A percentile compares a stretch with the other conserved stretches of the same genome.
These are phyloP conservation scores for Centrapalus pauciflorus DNA, from an alignment of 129 eudicot species.

Conservation along the genomic window DNA sequence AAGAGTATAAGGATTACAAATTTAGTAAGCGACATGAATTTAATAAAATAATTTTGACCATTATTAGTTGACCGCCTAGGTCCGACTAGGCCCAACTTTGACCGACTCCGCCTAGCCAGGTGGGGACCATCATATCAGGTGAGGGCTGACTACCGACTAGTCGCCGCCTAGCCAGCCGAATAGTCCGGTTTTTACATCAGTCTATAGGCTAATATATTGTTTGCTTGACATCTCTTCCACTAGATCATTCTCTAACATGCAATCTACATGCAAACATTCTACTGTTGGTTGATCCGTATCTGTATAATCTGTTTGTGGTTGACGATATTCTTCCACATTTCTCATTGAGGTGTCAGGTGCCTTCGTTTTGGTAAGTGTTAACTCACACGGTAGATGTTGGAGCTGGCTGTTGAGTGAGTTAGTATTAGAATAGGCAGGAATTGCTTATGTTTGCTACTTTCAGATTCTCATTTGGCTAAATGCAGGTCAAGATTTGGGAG, in stretches of 20 bases:
- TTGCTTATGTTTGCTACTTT: background rate
- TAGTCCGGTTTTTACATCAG: no score
- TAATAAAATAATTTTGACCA: no score
- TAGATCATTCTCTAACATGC: background rate
- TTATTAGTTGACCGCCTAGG: no score
- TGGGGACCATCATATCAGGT: no score
- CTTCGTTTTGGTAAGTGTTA: background rate
- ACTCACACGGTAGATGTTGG: background rate
- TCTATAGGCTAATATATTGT: no score
- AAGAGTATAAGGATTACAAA: no score
- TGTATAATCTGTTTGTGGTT: background rate
- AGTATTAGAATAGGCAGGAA: background rate
- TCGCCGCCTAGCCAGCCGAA: no score
- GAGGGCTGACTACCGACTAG: no score
- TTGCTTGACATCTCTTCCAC: background rate
- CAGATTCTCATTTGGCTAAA: background rate
- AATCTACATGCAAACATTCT: background rate
- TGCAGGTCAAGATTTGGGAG: slow-evolving; percentile 82
- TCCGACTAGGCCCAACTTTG: no score
- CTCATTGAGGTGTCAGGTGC: background rate
- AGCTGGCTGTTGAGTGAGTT: background rate
- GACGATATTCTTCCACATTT: background rate
- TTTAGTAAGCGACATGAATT: no score
- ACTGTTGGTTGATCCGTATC: background rate
- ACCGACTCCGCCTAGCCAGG: no score